Evolutionary conservation across 2,329 filamentous ascomycete genomes (phyloP), one percentile per base, ranked within the genome.

Genomic region (Pseudovirgaria hyperparasitica): DNA sequence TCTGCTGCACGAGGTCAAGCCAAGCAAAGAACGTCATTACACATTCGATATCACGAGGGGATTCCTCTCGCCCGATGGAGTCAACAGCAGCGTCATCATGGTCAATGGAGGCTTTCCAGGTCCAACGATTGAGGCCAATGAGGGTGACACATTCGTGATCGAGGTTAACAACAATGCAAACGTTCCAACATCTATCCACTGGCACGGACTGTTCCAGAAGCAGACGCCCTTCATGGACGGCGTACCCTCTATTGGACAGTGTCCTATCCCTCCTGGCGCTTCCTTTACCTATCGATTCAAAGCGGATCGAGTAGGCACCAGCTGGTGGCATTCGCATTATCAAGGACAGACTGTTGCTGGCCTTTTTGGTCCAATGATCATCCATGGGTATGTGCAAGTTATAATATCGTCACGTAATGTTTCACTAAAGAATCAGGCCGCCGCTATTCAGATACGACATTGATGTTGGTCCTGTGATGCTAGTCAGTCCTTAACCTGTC

Each of bases 181-280:
- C 15, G 11, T 11, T 17, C 15, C 13, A 16, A 25, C 8, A 13
- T 15, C 48, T 2, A 27, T 55, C 11, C 51, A 55, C 27, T 47
- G 46, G 22, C 46, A 52, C 23, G 49, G 50, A 22, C 30, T 54
- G 10, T 30, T 49, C 15, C 50, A 54, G 19, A 38, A 35, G 10
- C 35, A 39, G n/a, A 50, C 46, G 13, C 39, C 45, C 6, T 53
- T 45, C 45, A 50, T 46, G 28, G 50, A 54, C 30, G 50, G 50
- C 29, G 50, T 54, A 2, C 48, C 50, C 4, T 43, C 45, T 8
- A 41, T 52, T 16, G 30, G 33, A 16, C 48, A 54, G 26, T 55
- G 50, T 26, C 52, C 52, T 2, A 45, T 55, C 20, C 37, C 42
- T 12, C 52, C 52, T 40, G 46, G 43, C 42, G 25, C 24, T 13